Conservation (phyloP, 371 early-diverging fungal species). For the Encephalitozoon hellem region DNA sequence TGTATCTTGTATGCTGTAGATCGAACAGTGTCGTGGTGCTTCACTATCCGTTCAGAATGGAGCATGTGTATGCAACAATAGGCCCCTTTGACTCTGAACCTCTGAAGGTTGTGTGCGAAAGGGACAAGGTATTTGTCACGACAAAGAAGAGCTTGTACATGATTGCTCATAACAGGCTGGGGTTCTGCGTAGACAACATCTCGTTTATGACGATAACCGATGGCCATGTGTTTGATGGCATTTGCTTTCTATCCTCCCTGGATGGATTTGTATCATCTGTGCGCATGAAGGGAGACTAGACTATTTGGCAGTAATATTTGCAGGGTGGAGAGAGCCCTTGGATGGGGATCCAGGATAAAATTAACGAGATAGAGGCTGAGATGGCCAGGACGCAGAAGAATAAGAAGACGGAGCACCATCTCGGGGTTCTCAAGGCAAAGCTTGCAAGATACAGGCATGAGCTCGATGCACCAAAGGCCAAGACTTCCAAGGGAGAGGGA, state of each 20-base stretch:
- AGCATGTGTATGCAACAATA: conserved; percentile 21
- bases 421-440: conserved; percentile 57
- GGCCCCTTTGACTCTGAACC: conserved; percentile 53
- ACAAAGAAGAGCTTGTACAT: conserved; percentile 53
- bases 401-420: conserved; percentile 58
- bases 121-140: conserved; percentile 26
- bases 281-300: not conserved
- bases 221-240: conserved; percentile 23
- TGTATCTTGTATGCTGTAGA: conserved; percentile 26
- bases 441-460: conserved; percentile 54
- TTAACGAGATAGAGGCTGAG: conserved; percentile 59
- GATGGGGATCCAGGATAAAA: conserved; percentile 60
- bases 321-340: not conserved
- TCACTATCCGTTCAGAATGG: conserved; percentile 34
- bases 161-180: conserved; percentile 11
- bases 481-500: conserved; percentile 28
- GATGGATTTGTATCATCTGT: conserved; percentile 53
- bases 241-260: conserved; percentile 27
- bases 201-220: conserved; percentile 58
- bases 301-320: not conserved
- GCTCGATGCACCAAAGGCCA: conserved; percentile 46
- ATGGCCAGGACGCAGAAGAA: conserved; percentile 61
- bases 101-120: conserved; percentile 25
- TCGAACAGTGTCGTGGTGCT: not conserved
- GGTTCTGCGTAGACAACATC: conserved; percentile 46